Evolutionary conservation across 192 early-diverging fungal species (phyloP).

Genomic region (Gigaspora rosea): DNA sequence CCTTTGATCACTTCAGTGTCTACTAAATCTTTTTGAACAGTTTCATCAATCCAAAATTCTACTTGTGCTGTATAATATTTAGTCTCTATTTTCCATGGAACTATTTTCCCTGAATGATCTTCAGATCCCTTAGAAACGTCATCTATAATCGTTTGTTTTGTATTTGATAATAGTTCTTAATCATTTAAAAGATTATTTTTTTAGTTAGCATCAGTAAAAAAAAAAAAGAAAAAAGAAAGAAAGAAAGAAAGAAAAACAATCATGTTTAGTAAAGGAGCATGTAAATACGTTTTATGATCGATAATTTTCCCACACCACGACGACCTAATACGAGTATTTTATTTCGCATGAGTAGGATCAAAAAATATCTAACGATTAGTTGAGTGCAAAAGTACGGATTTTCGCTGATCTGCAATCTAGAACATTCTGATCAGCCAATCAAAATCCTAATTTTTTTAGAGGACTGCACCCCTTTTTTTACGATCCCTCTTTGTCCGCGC

Average conservation of each 20-base stretch:
- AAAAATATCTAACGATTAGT: too few species aligned
- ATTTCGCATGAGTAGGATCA: slow-evolving; percentile 35
- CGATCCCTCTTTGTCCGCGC: too few species aligned
- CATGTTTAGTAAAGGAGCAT: background rate
- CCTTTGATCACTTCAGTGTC: slow-evolving; percentile 41
- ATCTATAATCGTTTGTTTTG: slow-evolving; percentile 7
- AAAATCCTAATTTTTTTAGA: too few species aligned
- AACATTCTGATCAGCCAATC: too few species aligned
- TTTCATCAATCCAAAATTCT: slow-evolving; percentile 67
- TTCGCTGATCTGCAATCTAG: too few species aligned
- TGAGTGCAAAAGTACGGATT: too few species aligned
- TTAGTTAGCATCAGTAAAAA: background rate
- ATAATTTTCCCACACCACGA: slow-evolving; percentile 50
- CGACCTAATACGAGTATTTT: slow-evolving; percentile 62
- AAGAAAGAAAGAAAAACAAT: background rate
- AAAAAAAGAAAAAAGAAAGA: too few species aligned
- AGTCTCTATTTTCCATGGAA: slow-evolving; percentile 60
- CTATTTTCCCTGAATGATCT: slow-evolving; percentile 43
- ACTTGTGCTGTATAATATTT: slow-evolving; percentile 71
- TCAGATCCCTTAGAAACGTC: background rate
- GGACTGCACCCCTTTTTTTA: too few species aligned
- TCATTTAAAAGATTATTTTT: background rate
- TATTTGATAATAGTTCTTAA: slow-evolving; percentile 10
- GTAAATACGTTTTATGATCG: slow-evolving; percentile 55
- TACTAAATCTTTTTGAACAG: slow-evolving; percentile 34